Evolutionary conservation across 495 filamentous ascomycete species (phyloP), one percentile per base, ranked within the genome.

Genomic region (Acidiella bohemica): DNA sequence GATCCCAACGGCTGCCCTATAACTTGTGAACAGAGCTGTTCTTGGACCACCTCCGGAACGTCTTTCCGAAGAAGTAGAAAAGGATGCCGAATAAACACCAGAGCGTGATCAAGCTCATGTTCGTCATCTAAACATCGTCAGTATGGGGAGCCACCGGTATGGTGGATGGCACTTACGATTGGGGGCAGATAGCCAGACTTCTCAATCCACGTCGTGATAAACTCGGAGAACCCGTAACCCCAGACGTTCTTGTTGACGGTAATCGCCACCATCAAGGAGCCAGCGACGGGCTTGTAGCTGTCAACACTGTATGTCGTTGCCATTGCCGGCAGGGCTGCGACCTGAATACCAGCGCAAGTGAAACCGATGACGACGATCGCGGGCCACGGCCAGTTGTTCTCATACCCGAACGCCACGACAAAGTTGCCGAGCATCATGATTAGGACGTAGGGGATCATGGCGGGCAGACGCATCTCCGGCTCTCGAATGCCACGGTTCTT

Each of bases 391-490:
- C 47, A 53, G 38, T 68, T 52, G 32, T 71, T 51, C 44, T 76
- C 43, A 36, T 76, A 78, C 2, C 73, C 73, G 46, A 78, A 67
- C 5, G 72, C 71, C 9, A 71, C 71, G 21, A 80, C 55, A 24
- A 79, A 67, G 39, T 75, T 73, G 1, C 77, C 77, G 9, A 74
- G 58, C 5, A 72, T 66, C 53, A 66, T 67, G 32, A 76, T 61
- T 8, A 76, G 45, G 8, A 74, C 64, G 34, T 71, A 72, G 10
- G 70, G 71, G n/a, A 78, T 64, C 60, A 78, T 68, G 0, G 73
- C 65, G 4, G 68, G 70, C 20, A 81, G 55, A 16, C 76, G 62
- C 78, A 82, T 81, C 53, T 82, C 77, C 0, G 76, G 74, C 57
- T 82, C 77, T 35, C 76, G 68, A 50, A 81, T 73, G 10, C 75